Conservation (phyloP, 1,139 yeast species). For the Scheffersomyces cryptocercus region DNA sequence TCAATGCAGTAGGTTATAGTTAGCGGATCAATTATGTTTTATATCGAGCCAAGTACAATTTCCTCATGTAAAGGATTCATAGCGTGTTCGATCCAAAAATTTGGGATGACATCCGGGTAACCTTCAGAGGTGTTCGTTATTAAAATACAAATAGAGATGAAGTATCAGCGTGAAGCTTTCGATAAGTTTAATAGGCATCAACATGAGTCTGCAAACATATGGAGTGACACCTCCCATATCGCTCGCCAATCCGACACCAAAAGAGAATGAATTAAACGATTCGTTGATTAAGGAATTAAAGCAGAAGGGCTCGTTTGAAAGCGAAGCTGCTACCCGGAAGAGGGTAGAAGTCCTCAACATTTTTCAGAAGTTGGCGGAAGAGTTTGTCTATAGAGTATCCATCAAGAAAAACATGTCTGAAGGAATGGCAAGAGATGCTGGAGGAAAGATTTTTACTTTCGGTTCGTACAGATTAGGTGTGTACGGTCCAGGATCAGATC, state of each 20-base stretch:
- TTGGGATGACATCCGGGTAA: too few species aligned
- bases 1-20: too few species aligned
- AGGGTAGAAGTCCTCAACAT: constrained; percentile 72
- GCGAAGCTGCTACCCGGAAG: constrained; percentile 75
- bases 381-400: constrained; percentile 82
- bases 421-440: constrained; percentile 96
- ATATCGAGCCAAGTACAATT: too few species aligned
- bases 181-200: background rate
- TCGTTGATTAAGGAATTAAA: constrained; percentile 75
- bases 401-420: constrained; percentile 87
- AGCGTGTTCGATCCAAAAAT: too few species aligned
- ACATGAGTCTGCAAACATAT: constrained; percentile 36
- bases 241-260: constrained; percentile 76
- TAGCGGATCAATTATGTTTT: too few species aligned
- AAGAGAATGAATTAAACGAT: constrained; percentile 76
- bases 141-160: too few species aligned
- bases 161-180: too few species aligned
- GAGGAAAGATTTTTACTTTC: constrained; percentile 92
- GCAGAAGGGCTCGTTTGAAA: constrained; percentile 85
- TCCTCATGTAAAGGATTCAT: too few species aligned
- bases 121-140: too few species aligned
- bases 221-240: constrained; percentile 96
- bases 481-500: constrained; percentile 97
- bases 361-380: constrained; percentile 71
- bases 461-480: constrained; percentile 96